Evolutionary conservation across 331 rosid genomes (phyloP).

Genomic region (Arachis monticola): DNA sequence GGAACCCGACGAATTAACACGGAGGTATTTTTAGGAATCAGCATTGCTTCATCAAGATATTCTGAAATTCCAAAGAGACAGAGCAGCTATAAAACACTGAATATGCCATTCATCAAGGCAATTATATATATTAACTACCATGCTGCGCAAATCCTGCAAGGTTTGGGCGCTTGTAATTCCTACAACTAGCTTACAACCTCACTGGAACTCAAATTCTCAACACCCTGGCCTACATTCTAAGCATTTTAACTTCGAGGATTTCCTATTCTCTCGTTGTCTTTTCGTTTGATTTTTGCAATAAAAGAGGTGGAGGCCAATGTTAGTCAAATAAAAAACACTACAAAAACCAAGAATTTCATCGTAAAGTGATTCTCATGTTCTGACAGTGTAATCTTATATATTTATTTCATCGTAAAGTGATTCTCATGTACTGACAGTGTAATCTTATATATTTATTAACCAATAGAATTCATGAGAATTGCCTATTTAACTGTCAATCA

Average conservation of each 20-base stretch:
- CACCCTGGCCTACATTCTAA: slow-evolving; percentile 29
- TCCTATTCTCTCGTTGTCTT: neutral
- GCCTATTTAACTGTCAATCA: no score
- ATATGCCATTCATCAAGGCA: slow-evolving; percentile 47
- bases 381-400: no score
- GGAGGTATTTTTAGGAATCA: slow-evolving; percentile 98
- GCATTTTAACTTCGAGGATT: slow-evolving; percentile 23
- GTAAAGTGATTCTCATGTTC: no score
- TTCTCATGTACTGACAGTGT: no score
- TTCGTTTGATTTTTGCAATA: neutral
- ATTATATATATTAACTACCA: slow-evolving; percentile 41
- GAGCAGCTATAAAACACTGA: slow-evolving; percentile 61
- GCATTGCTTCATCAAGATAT: slow-evolving; percentile 94
- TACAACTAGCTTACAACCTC: slow-evolving; percentile 40
- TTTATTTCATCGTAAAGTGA: no score
- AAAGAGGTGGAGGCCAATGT: slow-evolving; percentile 1
- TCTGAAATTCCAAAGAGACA: slow-evolving; percentile 94
- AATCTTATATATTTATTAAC: no score
- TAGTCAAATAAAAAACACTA: slow-evolving; percentile 19
- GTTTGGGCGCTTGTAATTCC: slow-evolving; percentile 33
- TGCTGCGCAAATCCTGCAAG: slow-evolving; percentile 44
- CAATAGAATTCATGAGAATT: no score
- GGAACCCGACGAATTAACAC: slow-evolving; percentile 99
- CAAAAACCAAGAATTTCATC: neutral
- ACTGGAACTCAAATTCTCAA: slow-evolving; percentile 15